Evolutionary conservation across 495 filamentous ascomycete species (phyloP).

Genomic region (Trichocladium antarcticum): DNA sequence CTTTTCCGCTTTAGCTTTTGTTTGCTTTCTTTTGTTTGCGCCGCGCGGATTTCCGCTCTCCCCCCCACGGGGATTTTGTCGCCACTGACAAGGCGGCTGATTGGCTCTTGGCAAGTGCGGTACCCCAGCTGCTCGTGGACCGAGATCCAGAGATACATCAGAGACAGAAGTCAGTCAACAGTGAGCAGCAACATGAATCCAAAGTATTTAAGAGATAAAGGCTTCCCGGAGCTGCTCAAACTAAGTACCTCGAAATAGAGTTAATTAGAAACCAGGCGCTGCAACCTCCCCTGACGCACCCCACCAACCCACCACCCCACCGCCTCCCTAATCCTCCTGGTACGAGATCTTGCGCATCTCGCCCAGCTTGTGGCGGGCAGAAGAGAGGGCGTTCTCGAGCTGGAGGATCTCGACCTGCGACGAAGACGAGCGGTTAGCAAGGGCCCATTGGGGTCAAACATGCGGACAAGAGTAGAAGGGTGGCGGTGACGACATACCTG

Average conservation of each 20-base stretch:
- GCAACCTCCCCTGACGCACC: not conserved
- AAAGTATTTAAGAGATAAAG: not conserved
- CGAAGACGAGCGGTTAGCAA: constrained; percentile 3
- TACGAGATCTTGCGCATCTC: constrained; percentile 99
- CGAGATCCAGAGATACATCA: too few species aligned
- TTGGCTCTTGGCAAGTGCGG: too few species aligned
- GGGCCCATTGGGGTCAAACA: constrained; percentile 1
- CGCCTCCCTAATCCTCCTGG: constrained; percentile 53
- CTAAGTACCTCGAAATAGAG: constrained; percentile 1
- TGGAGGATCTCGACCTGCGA: constrained; percentile 89
- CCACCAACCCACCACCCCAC: not conserved
- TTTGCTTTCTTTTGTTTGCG: too few species aligned
- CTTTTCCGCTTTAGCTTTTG: too few species aligned
- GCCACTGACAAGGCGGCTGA: too few species aligned
- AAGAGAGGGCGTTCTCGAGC: constrained; percentile 76
- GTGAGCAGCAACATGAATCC: not conserved
- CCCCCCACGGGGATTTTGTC: too few species aligned
- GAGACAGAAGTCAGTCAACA: not conserved
- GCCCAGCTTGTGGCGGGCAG: constrained; percentile 72
- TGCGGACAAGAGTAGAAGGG: not conserved
- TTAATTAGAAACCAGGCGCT: not conserved
- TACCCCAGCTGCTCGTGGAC: too few species aligned
- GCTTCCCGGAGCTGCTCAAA: not conserved
- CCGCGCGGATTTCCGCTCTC: too few species aligned
- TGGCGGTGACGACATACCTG: constrained; percentile 60